Base-by-base conservation (phyloP, 1,284 basidiomycete genomes). In the Sanghuangporus weigelae region DNA sequence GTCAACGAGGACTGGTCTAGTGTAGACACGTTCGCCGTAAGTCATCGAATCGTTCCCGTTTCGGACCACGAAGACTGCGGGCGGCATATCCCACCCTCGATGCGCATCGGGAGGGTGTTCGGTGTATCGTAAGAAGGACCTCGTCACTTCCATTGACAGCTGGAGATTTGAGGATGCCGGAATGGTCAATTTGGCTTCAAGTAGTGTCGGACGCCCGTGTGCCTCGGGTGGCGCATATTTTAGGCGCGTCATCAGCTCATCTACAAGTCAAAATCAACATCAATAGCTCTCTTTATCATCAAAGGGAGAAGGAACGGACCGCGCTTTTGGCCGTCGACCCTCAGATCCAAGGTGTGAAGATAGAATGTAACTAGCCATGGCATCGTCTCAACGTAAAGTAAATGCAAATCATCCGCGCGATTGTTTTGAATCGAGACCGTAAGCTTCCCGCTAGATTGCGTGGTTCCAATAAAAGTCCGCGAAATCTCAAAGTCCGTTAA, bases 91-190 rank as follows among this genome's bases (percentile, higher is more conserved):
- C 84, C 95, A 95, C 0, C 96, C 96, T 46, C 96, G 83, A 73
- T 96, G 93, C 0, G 96, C 94, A 71, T 98, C 96, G 0, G 96
- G 95, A 14, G 91, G 93, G 73, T 99, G 96, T 71, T 98, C 96
- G 16, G 92, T 95, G 73, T 98, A 98, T 57, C 91, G 86, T 62
- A 99, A 79, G 72, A 96, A 96, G 2, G 89, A 84, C 74, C 96
- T 96, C 42, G 84, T 82, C 70, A 95, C 86, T 48, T 92, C 89
- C 72, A 96, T 82, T 16, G 79, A 81, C 59, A 98, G 76, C 6
- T 80, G 77, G 1, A 95, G 72, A 0, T 82, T 87, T 62, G 81
- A 81, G 23, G 79, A 77, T 2, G 93, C 81, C 0, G 95, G 91
- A 14, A 96, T 73, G 1, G 75, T 79, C n/a, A 98, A 73, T 35